Base-by-base conservation (phyloP, 306 rosid species). In the Oemleria cerasiformis region DNA sequence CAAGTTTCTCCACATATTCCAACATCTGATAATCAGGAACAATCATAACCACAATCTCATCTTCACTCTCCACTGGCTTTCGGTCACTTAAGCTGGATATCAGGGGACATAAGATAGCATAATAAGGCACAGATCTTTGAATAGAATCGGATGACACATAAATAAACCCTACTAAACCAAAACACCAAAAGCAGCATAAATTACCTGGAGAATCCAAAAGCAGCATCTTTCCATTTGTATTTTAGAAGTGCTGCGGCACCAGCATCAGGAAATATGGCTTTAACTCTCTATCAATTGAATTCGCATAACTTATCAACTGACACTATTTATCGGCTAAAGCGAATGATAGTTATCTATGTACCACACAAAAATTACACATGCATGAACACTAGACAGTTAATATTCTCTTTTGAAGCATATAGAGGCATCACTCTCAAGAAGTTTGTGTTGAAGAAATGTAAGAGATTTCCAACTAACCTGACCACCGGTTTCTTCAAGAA, bases 11-110 rank as follows among this genome's bases (percentile, higher is more conserved):
- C 17, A 94, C 98, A 71, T 87, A 83, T 79, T 72, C 92, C 85
- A 94, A 78, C 98, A 94, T 94, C 82, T 94, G 98, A 78, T 88
- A 89, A 81, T 91, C 97, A 49, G 98, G 97, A 83, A 91, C 92
- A 77, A 91, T 78, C 98, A 94, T 91, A 73, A 94, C 96, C 82
- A 94, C 92, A 64, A 94, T 86, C 83, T 91, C 97, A 49, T 94
- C 98, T 72, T 86, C 96, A n/a, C 75, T 79, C 60, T 77, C 86
- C 61, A 91, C 89, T 36, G 96, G 97, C 75, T 86, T 91, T 68
- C 92, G 85, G 80, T 94, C 98, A 53, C 91, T 94, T 85, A 94
- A 89, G 88, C 98, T 91, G 91, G 63, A 77, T 45, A 49, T 70
- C 70, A 71, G 70, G 55, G 40, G 67, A 36, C 69, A 81, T n/a